Conservation (phyloP, 2,329 filamentous ascomycete species). For the Myriosclerotinia curreyana region DNA sequence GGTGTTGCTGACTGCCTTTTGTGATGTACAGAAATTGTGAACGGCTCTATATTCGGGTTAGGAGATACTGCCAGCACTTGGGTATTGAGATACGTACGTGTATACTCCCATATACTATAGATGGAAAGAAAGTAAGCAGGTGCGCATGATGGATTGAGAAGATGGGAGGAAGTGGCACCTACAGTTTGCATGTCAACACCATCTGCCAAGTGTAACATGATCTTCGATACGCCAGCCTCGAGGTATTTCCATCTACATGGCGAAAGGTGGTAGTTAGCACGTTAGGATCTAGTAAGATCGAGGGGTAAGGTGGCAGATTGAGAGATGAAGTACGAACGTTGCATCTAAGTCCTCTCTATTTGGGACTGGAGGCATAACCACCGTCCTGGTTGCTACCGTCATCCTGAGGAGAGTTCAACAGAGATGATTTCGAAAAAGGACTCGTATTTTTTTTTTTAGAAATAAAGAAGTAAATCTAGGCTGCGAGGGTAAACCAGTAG, state of each 20-base stretch:
- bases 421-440: background rate
- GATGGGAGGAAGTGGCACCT: conserved; percentile 38
- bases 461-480: background rate
- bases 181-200: conserved; percentile 91
- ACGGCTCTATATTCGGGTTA: conserved; percentile 64
- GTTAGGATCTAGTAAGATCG: background rate
- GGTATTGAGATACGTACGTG: conserved; percentile 55
- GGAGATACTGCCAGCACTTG: conserved; percentile 26
- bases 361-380: conserved; percentile 54
- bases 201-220: conserved; percentile 88
- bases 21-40: conserved; percentile 98
- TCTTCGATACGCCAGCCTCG: conserved; percentile 80
- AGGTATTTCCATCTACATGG: conserved; percentile 77
- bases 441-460: too few relatives aligned
- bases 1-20: conserved; percentile 75
- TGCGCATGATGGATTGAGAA: conserved; percentile 7
- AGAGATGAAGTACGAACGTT: conserved; percentile 50
- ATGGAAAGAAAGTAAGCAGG: conserved; percentile 15
- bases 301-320: background rate
- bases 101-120: conserved; percentile 90
- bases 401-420: conserved; percentile 22
- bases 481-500: background rate
- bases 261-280: background rate
- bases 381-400: conserved; percentile 27
- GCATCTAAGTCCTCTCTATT: conserved; percentile 61